A percentile compares a stretch with the other conserved stretches of the same genome.
These are phyloP conservation scores for Tricholoma flavovirens DNA, from an alignment of 768 basidiomycete genomes.

Conservation along the genomic window DNA sequence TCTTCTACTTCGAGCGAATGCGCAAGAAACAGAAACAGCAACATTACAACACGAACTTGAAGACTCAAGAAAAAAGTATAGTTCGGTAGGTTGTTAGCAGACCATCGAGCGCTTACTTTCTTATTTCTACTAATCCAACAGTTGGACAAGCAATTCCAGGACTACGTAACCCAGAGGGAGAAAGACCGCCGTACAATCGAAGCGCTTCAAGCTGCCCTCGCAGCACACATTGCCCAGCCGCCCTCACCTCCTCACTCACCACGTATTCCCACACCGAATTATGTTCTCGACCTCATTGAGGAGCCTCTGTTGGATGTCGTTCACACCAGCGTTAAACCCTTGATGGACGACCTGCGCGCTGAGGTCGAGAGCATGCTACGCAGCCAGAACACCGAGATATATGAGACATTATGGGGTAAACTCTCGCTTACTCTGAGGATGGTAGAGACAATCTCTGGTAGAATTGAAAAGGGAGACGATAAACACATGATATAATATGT, in stretches of 20 bases:
- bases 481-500: not conserved
- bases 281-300: slow-evolving; percentile 19
- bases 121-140: slow-evolving; percentile 2
- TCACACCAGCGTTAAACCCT: slow-evolving; percentile 17
- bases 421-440: slow-evolving; percentile 14
- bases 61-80: slow-evolving; percentile 7
- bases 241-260: slow-evolving; percentile 14
- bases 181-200: slow-evolving; percentile 16
- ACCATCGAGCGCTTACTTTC: not conserved
- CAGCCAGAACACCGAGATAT: slow-evolving; percentile 19
- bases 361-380: slow-evolving; percentile 19
- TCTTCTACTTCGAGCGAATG: slow-evolving; percentile 11
- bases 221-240: slow-evolving; percentile 15
- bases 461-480: slow-evolving; percentile 5
- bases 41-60: slow-evolving; percentile 2
- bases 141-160: slow-evolving; percentile 18
- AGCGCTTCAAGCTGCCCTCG: slow-evolving; percentile 21
- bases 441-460: slow-evolving; percentile 14
- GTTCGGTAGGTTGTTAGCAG: slow-evolving; percentile 5
- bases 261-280: slow-evolving; percentile 15
- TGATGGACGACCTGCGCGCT: slow-evolving; percentile 17
- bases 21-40: slow-evolving; percentile 6
- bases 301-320: slow-evolving; percentile 21
- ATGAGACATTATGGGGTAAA: slow-evolving; percentile 20
- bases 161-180: slow-evolving; percentile 9